phyloP scores from a whole-genome alignment of 371 early-diverging fungal genomes.

The Mucor lusitanicus region DNA sequence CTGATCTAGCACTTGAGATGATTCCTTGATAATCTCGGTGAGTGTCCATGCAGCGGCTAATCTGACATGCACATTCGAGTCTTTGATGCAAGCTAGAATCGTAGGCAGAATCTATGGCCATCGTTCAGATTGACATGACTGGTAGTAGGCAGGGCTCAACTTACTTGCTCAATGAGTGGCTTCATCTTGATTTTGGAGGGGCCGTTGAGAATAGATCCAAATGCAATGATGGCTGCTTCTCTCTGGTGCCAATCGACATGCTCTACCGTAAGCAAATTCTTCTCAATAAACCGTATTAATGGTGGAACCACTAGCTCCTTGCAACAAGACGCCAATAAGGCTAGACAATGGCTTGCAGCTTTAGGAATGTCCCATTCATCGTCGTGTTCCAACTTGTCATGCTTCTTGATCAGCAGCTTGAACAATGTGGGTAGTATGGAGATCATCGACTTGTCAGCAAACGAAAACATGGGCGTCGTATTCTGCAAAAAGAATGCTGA shows the following conservation, averaged over 20 bases:
- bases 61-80: background rate
- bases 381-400: background rate
- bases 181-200: slow-evolving; percentile 1
- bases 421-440: background rate
- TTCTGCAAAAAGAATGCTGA: background rate
- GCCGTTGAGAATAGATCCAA: slow-evolving; percentile 6
- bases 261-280: background rate
- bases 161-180: background rate
- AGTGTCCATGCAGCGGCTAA: slow-evolving; percentile 1
- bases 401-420: background rate
- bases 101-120: background rate
- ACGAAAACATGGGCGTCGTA: background rate
- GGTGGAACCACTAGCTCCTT: background rate
- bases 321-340: background rate
- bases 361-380: background rate
- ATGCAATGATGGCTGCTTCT: slow-evolving; percentile 6
- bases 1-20: background rate
- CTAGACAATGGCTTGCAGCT: background rate
- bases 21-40: background rate
- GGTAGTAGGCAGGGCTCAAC: background rate
- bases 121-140: background rate
- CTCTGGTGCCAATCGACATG: background rate
- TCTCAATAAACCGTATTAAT: background rate
- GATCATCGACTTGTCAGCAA: background rate
- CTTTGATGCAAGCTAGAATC: background rate